Percentiles rank a stretch among this genome's conserved stretches.
Evolutionary conservation across 176 grass and related monocot species (phyloP).

Genomic region (Metroxylon sagu): DNA sequence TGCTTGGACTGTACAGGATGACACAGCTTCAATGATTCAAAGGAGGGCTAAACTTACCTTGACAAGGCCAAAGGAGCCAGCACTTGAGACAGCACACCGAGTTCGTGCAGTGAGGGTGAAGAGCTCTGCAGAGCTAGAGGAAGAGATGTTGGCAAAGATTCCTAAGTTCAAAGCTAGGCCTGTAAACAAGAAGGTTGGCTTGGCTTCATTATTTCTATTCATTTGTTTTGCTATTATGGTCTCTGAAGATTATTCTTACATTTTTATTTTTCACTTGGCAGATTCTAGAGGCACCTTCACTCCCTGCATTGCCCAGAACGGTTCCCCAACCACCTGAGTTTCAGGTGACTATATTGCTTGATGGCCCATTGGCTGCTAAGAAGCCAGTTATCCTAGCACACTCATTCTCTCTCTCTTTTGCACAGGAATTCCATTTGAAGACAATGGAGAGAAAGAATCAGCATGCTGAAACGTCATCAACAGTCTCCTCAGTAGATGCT

Average conservation of each 20-base stretch:
- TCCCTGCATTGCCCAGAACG: constrained; percentile 59
- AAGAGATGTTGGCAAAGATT: constrained; percentile 90
- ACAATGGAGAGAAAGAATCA: constrained; percentile 73
- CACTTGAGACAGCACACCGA: constrained; percentile 70
- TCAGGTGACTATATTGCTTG: constrained; percentile 34
- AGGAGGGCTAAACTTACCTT: constrained; percentile 61
- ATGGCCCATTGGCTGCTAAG: neutral
- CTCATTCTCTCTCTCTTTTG: neutral
- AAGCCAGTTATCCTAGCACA: neutral
- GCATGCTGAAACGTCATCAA: constrained; percentile 43
- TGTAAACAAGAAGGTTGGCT: constrained; percentile 64
- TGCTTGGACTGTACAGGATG: constrained; percentile 36
- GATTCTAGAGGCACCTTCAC: constrained; percentile 67
- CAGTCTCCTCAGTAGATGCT: constrained; percentile 40
- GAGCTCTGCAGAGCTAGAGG: constrained; percentile 74
- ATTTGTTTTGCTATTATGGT: no score
- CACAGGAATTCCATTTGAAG: constrained; percentile 77
- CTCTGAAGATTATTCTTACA: neutral
- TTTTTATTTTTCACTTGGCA: constrained; percentile 24
- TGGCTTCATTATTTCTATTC: neutral
- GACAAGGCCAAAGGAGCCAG: constrained; percentile 88
- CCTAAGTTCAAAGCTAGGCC: constrained; percentile 96
- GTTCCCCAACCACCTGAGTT: constrained; percentile 50
- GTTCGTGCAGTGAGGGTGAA: constrained; percentile 73
- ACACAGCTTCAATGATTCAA: constrained; percentile 31